These are phyloP conservation scores for Laguncularia racemosa DNA, from an alignment of 345 rosid genomes.

Conservation along the genomic window DNA sequence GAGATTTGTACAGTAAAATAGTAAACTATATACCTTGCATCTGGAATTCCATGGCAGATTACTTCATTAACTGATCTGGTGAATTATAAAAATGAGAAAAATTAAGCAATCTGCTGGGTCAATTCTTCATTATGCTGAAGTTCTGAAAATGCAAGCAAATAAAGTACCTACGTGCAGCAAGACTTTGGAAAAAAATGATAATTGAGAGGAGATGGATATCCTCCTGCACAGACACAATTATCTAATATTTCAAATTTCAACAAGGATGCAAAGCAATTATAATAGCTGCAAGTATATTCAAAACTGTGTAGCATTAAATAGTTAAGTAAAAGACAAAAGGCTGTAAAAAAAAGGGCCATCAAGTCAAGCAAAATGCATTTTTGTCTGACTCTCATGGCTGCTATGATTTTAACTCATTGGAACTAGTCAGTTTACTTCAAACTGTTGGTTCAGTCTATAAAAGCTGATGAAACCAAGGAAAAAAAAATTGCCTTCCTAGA, in stretches of 20 bases:
- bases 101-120: slow-evolving; percentile 3
- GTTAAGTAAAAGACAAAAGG: no score
- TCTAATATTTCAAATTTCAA: background rate
- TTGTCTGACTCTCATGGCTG: no score
- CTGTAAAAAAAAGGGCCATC: no score
- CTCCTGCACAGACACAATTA: slow-evolving; percentile 46
- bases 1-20: background rate
- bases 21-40: slow-evolving; percentile 59
- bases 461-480: no score
- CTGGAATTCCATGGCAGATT: slow-evolving; percentile 99
- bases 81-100: slow-evolving; percentile 12
- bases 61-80: slow-evolving; percentile 96
- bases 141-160: slow-evolving; percentile 13
- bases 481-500: no score
- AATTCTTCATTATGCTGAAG: background rate
- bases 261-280: no score
- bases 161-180: slow-evolving; percentile 98
- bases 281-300: no score
- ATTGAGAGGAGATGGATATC: slow-evolving; percentile 95
- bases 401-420: no score
- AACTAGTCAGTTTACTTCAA: no score
- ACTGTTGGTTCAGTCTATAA: no score
- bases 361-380: no score
- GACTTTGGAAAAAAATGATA: slow-evolving; percentile 95
- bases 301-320: no score